Percentiles rank a stretch among this genome's conserved stretches.
Conservation (phyloP, 805 yeast species). For the Metschnikowia picachoensis region DNA sequence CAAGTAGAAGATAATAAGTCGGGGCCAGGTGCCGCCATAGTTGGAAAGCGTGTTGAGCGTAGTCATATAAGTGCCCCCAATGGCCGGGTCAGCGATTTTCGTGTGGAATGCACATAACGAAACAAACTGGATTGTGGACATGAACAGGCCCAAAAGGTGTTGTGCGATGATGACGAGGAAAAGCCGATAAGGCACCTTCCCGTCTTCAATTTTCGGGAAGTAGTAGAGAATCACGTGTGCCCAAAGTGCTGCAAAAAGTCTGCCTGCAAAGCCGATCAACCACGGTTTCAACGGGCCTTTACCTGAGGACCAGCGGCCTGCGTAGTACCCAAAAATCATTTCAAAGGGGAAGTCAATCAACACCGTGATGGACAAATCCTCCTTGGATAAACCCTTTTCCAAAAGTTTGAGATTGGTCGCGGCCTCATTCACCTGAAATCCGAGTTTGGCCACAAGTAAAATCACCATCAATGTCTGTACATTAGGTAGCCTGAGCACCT, state of each 20-base stretch:
- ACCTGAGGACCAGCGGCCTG: slow-evolving; percentile 92
- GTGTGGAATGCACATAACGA: slow-evolving; percentile 94
- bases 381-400: slow-evolving; percentile 89
- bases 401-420: slow-evolving; percentile 88
- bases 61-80: slow-evolving; percentile 99
- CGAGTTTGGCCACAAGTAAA: slow-evolving; percentile 79
- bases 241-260: slow-evolving; percentile 67
- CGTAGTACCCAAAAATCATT: slow-evolving; percentile 89
- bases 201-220: slow-evolving; percentile 54
- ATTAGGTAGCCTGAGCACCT: slow-evolving; percentile 64
- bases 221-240: slow-evolving; percentile 70
- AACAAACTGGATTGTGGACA: slow-evolving; percentile 94
- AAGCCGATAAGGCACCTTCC: slow-evolving; percentile 47
- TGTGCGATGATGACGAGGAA: slow-evolving; percentile 73
- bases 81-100: slow-evolving; percentile 87
- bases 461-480: slow-evolving; percentile 72
- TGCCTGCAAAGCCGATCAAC: slow-evolving; percentile 82
- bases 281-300: slow-evolving; percentile 78
- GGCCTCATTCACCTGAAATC: slow-evolving; percentile 93
- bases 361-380: slow-evolving; percentile 89
- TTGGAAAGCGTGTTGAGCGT: slow-evolving; percentile 87
- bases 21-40: slow-evolving; percentile 98
- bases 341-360: slow-evolving; percentile 95
- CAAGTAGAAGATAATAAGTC: slow-evolving; percentile 69
- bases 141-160: slow-evolving; percentile 82